Base-by-base conservation (phyloP, 768 basidiomycete genomes). In the Pleurotus ostreatus region DNA sequence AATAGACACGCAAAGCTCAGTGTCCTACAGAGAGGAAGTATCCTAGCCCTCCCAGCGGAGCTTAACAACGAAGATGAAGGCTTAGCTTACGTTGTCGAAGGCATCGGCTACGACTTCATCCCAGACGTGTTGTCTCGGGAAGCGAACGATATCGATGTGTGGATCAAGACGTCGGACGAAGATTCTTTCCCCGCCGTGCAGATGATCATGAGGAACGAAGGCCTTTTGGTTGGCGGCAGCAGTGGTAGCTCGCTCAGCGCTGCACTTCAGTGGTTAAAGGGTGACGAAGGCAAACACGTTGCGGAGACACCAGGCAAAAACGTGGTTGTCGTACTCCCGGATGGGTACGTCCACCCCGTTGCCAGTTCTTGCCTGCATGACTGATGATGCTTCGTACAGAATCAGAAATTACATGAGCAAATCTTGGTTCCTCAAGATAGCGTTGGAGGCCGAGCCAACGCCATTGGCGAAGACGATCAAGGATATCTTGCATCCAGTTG, bases 31-130 rank as follows among this genome's bases (percentile, higher is more conserved):
- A 79, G 84, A 69, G 96, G 96, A 41, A 97, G 94, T 62, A 81
- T 96, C 56, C 84, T 98, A 26, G 94, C 94, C 0, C 57, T 76
- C 26, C 91, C 93, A 0, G 80, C 84, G 40, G 59, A 65, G 15
- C 74, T 94, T 47, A 94, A 94, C 64, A 67, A 65, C 1, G 72
- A 68, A 18, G 80, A 73, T 49, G 70, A 68, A 41, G 85, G 80
- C 8, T 65, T 63, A 23, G 70, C 73, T 52, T 98, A 98, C 64
- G 68, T 85, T 49, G 85, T 98, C 18, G 97, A 99, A 68, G 97
- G 97, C n/a, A 98, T 98, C 54, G 97, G 97, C 23, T 94, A 94
- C 62, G 93, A 96, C 69, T 96, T 96, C 66, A 66, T 96, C 45
- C 95, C 96, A 0, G 82, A 90, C 43, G 95, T 95, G 1, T 79